Conservation (phyloP, 345 rosid species). For the Euclidium syriacum region DNA sequence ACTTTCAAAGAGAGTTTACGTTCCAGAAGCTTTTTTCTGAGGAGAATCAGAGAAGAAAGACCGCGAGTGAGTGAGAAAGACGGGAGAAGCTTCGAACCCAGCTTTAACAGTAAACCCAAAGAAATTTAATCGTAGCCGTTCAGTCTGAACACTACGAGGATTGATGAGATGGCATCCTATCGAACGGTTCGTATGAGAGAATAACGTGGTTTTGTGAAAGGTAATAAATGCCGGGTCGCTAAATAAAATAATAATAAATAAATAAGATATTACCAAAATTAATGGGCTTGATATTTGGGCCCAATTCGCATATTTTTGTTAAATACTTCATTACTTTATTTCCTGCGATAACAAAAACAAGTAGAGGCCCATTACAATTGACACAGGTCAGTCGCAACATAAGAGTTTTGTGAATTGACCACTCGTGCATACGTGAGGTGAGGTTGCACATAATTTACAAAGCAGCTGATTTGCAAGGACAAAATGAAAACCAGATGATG, state of each 20-base stretch:
- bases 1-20: neutral
- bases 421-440: too few species aligned
- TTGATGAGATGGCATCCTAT: conserved; percentile 26
- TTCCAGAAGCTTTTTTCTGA: neutral
- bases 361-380: too few species aligned
- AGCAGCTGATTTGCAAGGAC: too few species aligned
- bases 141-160: neutral
- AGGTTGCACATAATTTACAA: too few species aligned
- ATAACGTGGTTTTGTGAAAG: neutral
- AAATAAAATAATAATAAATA: neutral
- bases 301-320: too few species aligned
- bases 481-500: too few species aligned
- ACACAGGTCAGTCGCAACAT: too few species aligned
- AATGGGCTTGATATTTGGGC: too few species aligned
- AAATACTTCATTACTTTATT: too few species aligned
- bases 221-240: neutral
- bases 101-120: neutral
- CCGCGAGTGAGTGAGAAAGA: neutral
- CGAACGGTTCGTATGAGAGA: conserved; percentile 9
- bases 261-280: too few species aligned
- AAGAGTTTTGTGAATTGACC: too few species aligned
- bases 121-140: conserved; percentile 4
- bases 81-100: conserved; percentile 13
- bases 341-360: too few species aligned
- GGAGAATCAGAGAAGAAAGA: neutral